A percentile compares a stretch with the other conserved stretches of the same genome.
Evolutionary conservation across 352 stramenopile species (phyloP).

Genomic region (Globisporangium cederbergense): DNA sequence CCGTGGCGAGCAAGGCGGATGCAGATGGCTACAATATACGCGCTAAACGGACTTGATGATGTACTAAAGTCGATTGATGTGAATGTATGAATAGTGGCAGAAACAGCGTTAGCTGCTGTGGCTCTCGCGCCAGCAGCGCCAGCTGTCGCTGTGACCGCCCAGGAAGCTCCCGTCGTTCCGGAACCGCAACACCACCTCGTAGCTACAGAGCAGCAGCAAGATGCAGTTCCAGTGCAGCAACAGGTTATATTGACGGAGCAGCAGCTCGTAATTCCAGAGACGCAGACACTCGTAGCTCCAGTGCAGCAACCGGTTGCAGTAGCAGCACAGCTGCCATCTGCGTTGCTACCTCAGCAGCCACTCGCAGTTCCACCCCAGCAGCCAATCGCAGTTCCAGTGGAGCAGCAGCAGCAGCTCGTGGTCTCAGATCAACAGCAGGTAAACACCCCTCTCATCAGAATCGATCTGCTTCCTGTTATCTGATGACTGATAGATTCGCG

Average conservation of each 20-base stretch:
- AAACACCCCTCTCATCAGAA: neutral
- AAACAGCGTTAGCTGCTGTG: neutral
- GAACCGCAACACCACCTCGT: neutral
- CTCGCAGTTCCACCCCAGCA: neutral
- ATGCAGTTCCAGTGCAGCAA: neutral
- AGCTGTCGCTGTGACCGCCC: neutral
- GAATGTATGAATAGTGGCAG: neutral
- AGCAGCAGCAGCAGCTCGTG: slow-evolving; percentile 5
- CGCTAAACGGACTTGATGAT: neutral
- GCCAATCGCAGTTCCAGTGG: neutral
- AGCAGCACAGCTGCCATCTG: neutral
- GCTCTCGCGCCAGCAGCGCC: neutral
- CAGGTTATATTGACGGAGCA: neutral
- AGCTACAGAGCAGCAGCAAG: neutral
- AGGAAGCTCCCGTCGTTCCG: neutral
- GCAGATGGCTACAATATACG: neutral
- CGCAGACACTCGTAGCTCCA: neutral
- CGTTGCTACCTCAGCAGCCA: neutral
- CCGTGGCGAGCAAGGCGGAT: neutral
- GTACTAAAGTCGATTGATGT: neutral
- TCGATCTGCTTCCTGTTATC: neutral
- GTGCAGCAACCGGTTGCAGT: neutral
- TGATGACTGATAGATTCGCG: neutral
- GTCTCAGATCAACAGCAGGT: neutral
- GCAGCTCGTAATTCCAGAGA: neutral